Evolutionary conservation across 208 protist species (phyloP), one percentile per base, ranked within the genome.

Genomic region (Leishmania guyanensis): DNA sequence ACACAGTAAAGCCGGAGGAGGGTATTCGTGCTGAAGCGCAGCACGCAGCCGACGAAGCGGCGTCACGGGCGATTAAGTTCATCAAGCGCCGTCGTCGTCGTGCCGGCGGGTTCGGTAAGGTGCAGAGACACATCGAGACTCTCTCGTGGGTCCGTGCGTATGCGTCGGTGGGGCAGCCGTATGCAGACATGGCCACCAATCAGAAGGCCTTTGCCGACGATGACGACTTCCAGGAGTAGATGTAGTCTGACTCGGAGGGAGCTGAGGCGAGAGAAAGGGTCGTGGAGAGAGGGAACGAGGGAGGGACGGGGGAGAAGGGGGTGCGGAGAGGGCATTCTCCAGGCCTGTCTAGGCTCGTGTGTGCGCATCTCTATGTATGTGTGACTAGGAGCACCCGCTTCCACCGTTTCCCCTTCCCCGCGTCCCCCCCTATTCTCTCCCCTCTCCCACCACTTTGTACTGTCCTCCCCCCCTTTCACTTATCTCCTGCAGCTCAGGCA

Each of bases 121-220:
- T 54, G 33, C 62, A 60, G 56, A 51, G 77, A 26, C 71, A 73
- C 16, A 60, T 77, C 9, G 86, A 79, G 69, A 89, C 82, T 17
- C 73, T 82, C 58, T 80, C 87, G 68, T 95, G 92, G 92, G 81
- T 88, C 50, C 93, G 89, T 80, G 89, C 88, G 33, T 92, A 92
- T 70, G 84, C 83, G 56, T 83, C 87, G 39, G 53, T 95, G 26
- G 90, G 89, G 12, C 46, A 86, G 74, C 92, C 92, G 26, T 92
- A 88, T 76, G 78, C 87, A 10, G 86, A 83, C 20, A 86, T 95
- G 58, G 88, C 84, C 6, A 84, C 74, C 29, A 91, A 91, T 56
- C 85, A 91, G 50, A 85, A 84, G 65, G 81, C 72, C 10, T 81
- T 75, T 39, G 22, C 62, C 3, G 75, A 85, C 46, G 81, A 78